Conservation (phyloP, 2,329 filamentous ascomycete species). For the Pyrenochaeta sp. region DNA sequence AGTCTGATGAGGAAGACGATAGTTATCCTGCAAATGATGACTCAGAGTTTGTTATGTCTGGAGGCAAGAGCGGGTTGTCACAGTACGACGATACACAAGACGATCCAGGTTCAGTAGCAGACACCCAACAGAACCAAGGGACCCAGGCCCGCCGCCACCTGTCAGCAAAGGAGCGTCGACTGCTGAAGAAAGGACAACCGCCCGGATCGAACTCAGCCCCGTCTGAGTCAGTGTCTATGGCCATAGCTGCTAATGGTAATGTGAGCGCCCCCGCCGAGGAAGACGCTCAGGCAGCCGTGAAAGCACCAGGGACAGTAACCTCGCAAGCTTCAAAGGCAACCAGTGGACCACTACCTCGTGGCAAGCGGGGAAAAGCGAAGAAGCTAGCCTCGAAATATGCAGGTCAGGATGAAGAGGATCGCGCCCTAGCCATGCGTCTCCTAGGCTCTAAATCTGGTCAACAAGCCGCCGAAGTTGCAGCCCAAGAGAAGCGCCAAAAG, state of each 20-base stretch:
- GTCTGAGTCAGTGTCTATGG: conserved; percentile 20
- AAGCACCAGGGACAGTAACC: conserved; percentile 36
- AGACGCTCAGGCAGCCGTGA: conserved; percentile 21
- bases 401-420: conserved; percentile 93
- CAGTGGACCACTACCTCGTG: conserved; percentile 61
- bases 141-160: conserved; percentile 43
- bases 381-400: conserved; percentile 91
- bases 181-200: conserved; percentile 48
- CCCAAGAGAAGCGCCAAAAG: conserved; percentile 70
- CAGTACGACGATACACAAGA: conserved; percentile 30
- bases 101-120: conserved; percentile 38
- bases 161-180: conserved; percentile 49
- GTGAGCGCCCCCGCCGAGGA: conserved; percentile 39
- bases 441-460: conserved; percentile 79
- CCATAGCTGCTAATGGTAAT: conserved; percentile 36
- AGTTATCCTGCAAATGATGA: conserved; percentile 5
- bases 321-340: conserved; percentile 39
- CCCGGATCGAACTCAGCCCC: conserved; percentile 21
- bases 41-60: conserved; percentile 18
- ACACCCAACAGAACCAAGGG: conserved; percentile 34
- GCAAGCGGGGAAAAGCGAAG: conserved; percentile 83
- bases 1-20: conserved; percentile 39
- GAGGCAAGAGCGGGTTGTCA: conserved; percentile 11
- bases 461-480: conserved; percentile 69
- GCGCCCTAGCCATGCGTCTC: conserved; percentile 81